Conservation (phyloP, 1,139 yeast genomes). For the Yamadazyma jaroonii region DNA sequence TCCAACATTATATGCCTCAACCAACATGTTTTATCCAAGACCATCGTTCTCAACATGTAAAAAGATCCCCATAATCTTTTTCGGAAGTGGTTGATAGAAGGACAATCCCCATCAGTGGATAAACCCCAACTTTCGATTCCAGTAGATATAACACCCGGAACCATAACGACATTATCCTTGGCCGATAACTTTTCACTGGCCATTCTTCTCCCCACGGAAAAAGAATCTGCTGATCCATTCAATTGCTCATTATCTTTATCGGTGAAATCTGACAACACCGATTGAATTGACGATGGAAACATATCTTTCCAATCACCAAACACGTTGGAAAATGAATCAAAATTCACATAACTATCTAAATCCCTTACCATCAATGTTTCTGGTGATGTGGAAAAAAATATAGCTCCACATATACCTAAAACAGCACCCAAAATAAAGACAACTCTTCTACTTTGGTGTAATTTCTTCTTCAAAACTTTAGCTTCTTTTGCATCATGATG, state of each 20-base stretch:
- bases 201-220: conserved; percentile 81
- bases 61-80: conserved; percentile 96
- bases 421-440: conserved; percentile 59
- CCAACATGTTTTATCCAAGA: conserved; percentile 92
- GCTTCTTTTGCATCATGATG: conserved; percentile 9
- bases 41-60: conserved; percentile 91
- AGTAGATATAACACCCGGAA: conserved; percentile 95
- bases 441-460: conserved; percentile 44
- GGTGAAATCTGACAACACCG: conserved; percentile 58
- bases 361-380: conserved; percentile 40
- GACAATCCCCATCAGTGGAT: conserved; percentile 60
- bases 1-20: conserved; percentile 85
- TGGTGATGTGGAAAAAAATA: conserved; percentile 54
- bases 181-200: conserved; percentile 48
- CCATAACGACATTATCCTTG: conserved; percentile 80
- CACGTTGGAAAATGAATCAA: conserved; percentile 48
- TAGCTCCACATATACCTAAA: conserved; percentile 65
- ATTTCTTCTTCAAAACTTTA: conserved; percentile 18
- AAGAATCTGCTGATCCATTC: conserved; percentile 70
- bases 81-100: conserved; percentile 79
- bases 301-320: conserved; percentile 57
- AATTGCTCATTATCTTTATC: conserved; percentile 26
- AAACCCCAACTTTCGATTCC: conserved; percentile 95
- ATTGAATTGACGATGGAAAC: conserved; percentile 63
- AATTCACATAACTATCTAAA: conserved; percentile 54